Evolutionary conservation across 1,284 basidiomycete species (phyloP).

Genomic region (Leccinum angustisporum): DNA sequence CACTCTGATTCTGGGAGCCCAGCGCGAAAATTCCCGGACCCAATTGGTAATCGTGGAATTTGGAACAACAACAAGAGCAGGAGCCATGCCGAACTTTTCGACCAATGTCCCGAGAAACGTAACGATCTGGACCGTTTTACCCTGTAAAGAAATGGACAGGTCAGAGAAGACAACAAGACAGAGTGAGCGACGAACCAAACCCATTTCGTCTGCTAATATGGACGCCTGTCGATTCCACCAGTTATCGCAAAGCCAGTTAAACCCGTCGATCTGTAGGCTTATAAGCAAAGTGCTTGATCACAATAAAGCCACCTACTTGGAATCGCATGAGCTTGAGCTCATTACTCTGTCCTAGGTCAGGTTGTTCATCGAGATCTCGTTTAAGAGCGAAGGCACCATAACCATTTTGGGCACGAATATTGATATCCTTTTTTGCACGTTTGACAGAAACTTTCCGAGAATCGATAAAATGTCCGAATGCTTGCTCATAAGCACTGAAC

Average conservation of each 20-base stretch:
- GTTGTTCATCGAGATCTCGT: conserved; percentile 45
- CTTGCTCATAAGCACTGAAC: conserved; percentile 64
- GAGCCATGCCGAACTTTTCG: conserved; percentile 60
- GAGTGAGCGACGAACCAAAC: conserved; percentile 53
- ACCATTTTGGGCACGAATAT: conserved; percentile 44
- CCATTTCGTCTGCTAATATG: conserved; percentile 99
- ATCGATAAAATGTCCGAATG: conserved; percentile 64
- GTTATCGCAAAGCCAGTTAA: conserved; percentile 90
- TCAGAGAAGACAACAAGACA: conserved; percentile 7
- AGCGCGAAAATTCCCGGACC: conserved; percentile 87
- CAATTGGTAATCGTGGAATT: conserved; percentile 92
- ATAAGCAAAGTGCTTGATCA: conserved; percentile 10
- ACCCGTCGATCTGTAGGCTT: conserved; percentile 71
- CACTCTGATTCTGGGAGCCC: conserved; percentile 82
- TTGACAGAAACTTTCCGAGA: conserved; percentile 67
- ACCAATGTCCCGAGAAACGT: conserved; percentile 83
- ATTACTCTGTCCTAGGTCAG: conserved; percentile 64
- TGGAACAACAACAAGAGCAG: conserved; percentile 89
- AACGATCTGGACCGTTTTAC: conserved; percentile 92
- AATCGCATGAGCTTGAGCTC: conserved; percentile 80
- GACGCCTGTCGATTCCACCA: conserved; percentile 88
- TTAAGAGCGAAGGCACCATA: conserved; percentile 49
- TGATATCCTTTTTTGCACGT: conserved; percentile 40
- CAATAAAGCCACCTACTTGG: conserved; percentile 49
- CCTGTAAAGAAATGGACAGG: conserved; percentile 42